phyloP scores from a whole-genome alignment of 164 flowering plant species.

The Vitis rupestris region DNA sequence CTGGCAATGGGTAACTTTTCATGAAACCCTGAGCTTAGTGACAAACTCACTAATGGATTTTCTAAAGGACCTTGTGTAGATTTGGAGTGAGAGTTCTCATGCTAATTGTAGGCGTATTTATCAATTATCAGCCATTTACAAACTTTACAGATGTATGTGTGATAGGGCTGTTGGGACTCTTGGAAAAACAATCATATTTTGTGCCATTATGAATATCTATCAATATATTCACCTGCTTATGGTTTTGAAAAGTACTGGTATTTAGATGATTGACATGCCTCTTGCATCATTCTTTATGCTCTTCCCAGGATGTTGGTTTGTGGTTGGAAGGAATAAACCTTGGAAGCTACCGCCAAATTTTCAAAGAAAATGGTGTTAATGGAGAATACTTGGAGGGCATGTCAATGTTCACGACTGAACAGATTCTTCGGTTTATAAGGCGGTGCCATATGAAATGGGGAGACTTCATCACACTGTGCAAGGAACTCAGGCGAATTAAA shows the following conservation, averaged over 20 bases:
- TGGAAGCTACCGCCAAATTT: conserved; percentile 78
- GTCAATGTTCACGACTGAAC: conserved; percentile 97
- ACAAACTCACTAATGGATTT: too few relatives aligned
- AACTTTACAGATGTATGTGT: too few relatives aligned
- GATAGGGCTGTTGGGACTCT: too few relatives aligned
- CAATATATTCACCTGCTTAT: background rate
- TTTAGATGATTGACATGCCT: background rate
- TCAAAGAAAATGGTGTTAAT: conserved; percentile 86
- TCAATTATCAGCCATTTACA: too few relatives aligned
- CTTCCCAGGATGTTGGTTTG: conserved; percentile 84
- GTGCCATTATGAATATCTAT: too few relatives aligned
- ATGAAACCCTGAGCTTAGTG: too few relatives aligned
- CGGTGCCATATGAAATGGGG: conserved; percentile 99
- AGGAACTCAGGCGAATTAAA: conserved; percentile 94
- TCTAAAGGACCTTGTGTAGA: too few relatives aligned
- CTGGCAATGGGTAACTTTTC: too few relatives aligned
- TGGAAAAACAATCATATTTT: too few relatives aligned
- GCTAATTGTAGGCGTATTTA: too few relatives aligned
- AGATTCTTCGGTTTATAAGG: conserved; percentile 90
- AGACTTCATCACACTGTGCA: conserved; percentile 96
- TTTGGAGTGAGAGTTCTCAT: too few relatives aligned
- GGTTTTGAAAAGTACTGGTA: background rate
- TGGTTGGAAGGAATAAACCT: conserved; percentile 97
- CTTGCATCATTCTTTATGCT: background rate
- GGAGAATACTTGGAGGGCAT: conserved; percentile 94